phyloP scores from a whole-genome alignment of 192 early-diverging fungal species.

The Coemansia sp. region DNA sequence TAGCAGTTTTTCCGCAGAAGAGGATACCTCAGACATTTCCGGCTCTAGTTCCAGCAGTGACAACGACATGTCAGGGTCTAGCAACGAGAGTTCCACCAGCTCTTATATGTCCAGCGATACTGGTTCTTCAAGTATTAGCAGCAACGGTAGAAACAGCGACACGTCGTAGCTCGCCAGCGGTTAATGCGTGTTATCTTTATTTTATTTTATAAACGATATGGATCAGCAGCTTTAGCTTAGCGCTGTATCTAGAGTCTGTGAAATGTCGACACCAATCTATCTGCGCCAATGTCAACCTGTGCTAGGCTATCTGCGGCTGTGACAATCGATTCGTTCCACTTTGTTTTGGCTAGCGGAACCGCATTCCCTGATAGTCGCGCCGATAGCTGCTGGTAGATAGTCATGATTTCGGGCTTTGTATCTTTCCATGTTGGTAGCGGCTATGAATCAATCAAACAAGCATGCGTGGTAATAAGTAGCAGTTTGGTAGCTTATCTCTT shows the following conservation, averaged over 20 bases:
- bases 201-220: background rate
- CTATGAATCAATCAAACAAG: background rate
- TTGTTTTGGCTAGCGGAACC: constrained; percentile 38
- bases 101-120: background rate
- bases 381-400: constrained; percentile 21
- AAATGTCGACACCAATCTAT: constrained; percentile 10
- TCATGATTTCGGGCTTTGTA: constrained; percentile 18
- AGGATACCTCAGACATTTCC: background rate
- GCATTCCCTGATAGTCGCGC: constrained; percentile 33
- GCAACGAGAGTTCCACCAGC: background rate
- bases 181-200: background rate
- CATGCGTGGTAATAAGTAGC: background rate
- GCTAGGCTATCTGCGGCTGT: constrained; percentile 8
- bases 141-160: background rate
- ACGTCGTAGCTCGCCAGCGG: background rate
- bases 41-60: background rate
- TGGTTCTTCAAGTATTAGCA: background rate
- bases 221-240: background rate
- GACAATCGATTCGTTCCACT: constrained; percentile 31
- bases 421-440: constrained; percentile 16
- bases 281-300: constrained; percentile 18
- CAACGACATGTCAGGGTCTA: background rate
- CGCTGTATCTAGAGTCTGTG: background rate
- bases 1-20: background rate
- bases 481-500: background rate